Conservation (phyloP, 345 rosid genomes). For the Salix suchowensis region DNA sequence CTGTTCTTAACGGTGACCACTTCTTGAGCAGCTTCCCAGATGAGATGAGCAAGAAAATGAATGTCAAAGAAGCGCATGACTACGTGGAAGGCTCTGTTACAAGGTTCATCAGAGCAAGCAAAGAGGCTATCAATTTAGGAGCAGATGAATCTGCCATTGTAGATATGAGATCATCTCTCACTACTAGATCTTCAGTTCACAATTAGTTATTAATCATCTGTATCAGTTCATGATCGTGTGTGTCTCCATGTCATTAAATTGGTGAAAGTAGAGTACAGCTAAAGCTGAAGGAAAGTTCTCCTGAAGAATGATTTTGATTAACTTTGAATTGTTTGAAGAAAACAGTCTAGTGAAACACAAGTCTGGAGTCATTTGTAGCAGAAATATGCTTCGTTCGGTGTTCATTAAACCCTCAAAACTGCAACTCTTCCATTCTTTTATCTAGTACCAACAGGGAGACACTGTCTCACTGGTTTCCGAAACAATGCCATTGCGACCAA, state of each 20-base stretch:
- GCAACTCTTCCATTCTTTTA: background rate
- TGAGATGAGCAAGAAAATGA: conserved; percentile 76
- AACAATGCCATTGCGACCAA: background rate
- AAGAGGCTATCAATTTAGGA: conserved; percentile 80
- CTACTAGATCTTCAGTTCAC: conserved; percentile 53
- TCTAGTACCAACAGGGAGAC: background rate
- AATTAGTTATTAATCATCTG: conserved; percentile 11
- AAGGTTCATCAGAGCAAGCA: conserved; percentile 82
- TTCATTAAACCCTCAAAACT: background rate
- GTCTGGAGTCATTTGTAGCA: background rate
- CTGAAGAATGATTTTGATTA: background rate
- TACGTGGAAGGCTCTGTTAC: conserved; percentile 66
- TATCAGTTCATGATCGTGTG: background rate
- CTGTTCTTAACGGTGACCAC: conserved; percentile 89
- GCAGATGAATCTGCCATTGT: conserved; percentile 90
- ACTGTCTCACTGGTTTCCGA: background rate
- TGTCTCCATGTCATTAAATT: background rate
- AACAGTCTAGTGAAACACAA: background rate
- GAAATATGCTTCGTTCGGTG: background rate
- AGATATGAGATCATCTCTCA: conserved; percentile 87
- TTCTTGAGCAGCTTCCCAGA: conserved; percentile 77
- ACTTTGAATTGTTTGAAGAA: background rate
- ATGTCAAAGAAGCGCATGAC: conserved; percentile 71
- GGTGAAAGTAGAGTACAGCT: conserved; percentile 8
- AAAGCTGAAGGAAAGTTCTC: conserved; percentile 1